Evolutionary conservation across 1,139 yeast species (phyloP), one percentile per base, ranked within the genome.

Genomic region (Lodderomyces orthopsilosis): DNA sequence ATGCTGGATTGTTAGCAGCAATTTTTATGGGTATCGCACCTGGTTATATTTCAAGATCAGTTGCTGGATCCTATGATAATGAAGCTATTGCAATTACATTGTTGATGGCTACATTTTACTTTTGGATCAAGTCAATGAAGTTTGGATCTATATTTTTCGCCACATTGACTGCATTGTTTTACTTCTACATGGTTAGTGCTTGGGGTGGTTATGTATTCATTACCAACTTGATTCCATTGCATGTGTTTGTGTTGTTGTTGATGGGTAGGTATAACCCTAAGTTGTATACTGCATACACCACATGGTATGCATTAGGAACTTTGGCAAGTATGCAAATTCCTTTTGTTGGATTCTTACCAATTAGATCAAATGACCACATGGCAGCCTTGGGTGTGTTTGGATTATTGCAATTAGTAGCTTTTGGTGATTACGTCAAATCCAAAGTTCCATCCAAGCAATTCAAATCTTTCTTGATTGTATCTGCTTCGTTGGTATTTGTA

Each of bases 161-260:
- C 15, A 77, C 94, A 5, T 68, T 85, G 55, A 83, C 98, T 28
- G 95, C 98, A 2, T 64, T 89, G 39, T 85, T 84, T 57, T 94
- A 94, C 71, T 94, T 94, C 66, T 94, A 94, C 75, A 94, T 94
- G 99, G 99, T 94, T 42, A 85, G 96, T 42, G 98, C 99, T n/a
- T 94, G 99, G 99, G 98, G 98, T 74, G 99, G 99, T 18, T 94
- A 94, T 62, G 99, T 93, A 41, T 94, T 94, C 72, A 94, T 94
- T 68, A 94, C 98, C 49, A 94, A 94, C 69, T 82, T 94, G 74
- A 89, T 94, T 57, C 99, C 99, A 41, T 75, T 94, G 57, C 99
- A 94, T 63, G 90, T 91, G 24, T 91, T 94, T 62, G 93, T 90
- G 38, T 74, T 94, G 59, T 69, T 94, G 46, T 69, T 88, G 52